Conservation (phyloP, 495 filamentous ascomycete genomes). For the Viridothelium virens region DNA sequence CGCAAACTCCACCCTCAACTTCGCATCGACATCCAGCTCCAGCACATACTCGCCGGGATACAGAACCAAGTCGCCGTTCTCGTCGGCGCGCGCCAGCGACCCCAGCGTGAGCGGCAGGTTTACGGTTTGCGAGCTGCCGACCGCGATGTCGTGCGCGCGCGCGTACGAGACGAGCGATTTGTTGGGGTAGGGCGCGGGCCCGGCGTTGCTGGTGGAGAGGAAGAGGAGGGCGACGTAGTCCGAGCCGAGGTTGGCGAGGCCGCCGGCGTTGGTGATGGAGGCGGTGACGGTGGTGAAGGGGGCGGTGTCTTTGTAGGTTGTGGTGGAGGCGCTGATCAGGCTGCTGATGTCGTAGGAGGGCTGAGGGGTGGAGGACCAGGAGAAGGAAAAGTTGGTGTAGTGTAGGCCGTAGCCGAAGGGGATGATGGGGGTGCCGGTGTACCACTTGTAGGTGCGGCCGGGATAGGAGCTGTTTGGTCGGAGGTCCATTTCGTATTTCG, state of each 20-base stretch:
- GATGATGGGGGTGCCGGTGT: conserved; percentile 42
- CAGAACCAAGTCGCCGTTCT: conserved; percentile 9
- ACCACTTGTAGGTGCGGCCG: conserved; percentile 52
- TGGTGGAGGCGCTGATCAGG: conserved; percentile 12
- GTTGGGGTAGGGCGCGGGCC: conserved; percentile 9
- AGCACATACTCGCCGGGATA: conserved; percentile 12
- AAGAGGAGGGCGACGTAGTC: conserved; percentile 13
- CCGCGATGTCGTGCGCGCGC: background rate
- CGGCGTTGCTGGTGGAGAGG: background rate
- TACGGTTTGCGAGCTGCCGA: background rate
- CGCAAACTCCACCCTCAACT: background rate
- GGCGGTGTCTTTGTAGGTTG: conserved; percentile 16
- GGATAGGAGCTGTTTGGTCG: conserved; percentile 37
- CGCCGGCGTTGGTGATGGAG: conserved; percentile 11
- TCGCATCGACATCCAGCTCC: conserved; percentile 11
- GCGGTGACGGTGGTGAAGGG: conserved; percentile 18
- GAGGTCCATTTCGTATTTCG: conserved; percentile 45
- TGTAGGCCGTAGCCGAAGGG: conserved; percentile 48
- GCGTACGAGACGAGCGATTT: conserved; percentile 13
- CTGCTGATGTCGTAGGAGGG: conserved; percentile 18
- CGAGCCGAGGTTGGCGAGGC: background rate
- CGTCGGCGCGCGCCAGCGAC: conserved; percentile 8
- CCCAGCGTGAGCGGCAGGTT: background rate
- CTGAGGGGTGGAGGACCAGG: conserved; percentile 12
- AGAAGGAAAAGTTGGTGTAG: conserved; percentile 39